Evolutionary conservation across 139 green algal genomes (phyloP).

Genomic region (Coelastrella sp.): DNA sequence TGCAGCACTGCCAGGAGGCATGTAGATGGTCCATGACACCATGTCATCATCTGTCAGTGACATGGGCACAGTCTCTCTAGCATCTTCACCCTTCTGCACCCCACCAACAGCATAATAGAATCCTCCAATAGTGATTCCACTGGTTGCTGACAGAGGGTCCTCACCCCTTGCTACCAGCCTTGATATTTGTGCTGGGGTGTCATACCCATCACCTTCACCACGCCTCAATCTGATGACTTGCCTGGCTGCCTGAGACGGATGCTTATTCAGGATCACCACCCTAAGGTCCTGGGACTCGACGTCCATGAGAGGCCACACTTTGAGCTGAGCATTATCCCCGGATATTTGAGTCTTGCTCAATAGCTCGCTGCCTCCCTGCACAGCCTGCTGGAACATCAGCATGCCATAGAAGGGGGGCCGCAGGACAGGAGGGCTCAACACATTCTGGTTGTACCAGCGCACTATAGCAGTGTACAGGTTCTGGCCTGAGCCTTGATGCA

Average conservation of each 20-base stretch:
- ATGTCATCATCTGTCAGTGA: neutral
- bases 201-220: neutral
- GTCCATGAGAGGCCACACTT: constrained; percentile 42
- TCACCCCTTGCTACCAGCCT: constrained; percentile 16
- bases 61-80: constrained; percentile 8
- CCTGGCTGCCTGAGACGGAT: constrained; percentile 1
- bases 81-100: constrained; percentile 1
- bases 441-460: constrained; percentile 24
- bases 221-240: neutral
- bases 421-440: constrained; percentile 4
- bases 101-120: constrained; percentile 3
- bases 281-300: constrained; percentile 3
- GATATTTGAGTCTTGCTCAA: constrained; percentile 5
- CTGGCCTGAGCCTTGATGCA: constrained; percentile 49
- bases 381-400: constrained; percentile 46
- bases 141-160: constrained; percentile 23
- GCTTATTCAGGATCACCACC: constrained; percentile 48
- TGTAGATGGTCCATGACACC: constrained; percentile 35
- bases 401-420: constrained; percentile 47
- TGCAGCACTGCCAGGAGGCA: constrained; percentile 41
- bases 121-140: constrained; percentile 33
- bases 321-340: constrained; percentile 8
- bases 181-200: neutral
- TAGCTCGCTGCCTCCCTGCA: neutral
- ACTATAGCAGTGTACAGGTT: constrained; percentile 51